Conservation (phyloP, 306 rosid species). For the Quercus bicolor region DNA sequence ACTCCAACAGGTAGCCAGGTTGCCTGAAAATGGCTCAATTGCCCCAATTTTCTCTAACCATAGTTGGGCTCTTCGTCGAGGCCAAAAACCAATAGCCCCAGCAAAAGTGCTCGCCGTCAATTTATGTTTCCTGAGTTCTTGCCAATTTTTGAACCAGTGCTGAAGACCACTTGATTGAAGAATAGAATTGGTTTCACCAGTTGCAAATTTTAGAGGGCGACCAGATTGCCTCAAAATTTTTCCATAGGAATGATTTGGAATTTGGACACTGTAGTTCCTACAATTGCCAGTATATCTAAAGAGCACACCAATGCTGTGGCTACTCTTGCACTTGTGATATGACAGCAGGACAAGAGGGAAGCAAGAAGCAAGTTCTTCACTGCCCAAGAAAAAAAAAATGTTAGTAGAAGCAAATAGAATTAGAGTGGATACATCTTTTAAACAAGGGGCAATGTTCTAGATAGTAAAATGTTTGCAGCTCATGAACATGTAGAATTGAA, state of each 20-base stretch:
- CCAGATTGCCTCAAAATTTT: neutral
- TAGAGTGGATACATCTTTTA: slow-evolving; percentile 3
- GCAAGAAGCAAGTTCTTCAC: slow-evolving; percentile 39
- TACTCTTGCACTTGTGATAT: slow-evolving; percentile 14
- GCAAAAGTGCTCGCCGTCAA: slow-evolving; percentile 88
- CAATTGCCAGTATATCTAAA: slow-evolving; percentile 23
- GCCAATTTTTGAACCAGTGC: slow-evolving; percentile 89
- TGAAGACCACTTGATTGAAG: slow-evolving; percentile 54
- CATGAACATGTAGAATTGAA: neutral
- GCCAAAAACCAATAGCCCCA: slow-evolving; percentile 74
- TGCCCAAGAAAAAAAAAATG: slow-evolving; percentile 28
- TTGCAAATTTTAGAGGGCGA: slow-evolving; percentile 29
- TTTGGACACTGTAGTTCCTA: slow-evolving; percentile 30
- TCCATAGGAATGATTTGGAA: slow-evolving; percentile 12
- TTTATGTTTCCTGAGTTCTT: slow-evolving; percentile 52
- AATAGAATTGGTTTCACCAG: slow-evolving; percentile 29
- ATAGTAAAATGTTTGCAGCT: neutral
- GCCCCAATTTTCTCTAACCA: slow-evolving; percentile 86
- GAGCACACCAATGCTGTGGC: slow-evolving; percentile 23
- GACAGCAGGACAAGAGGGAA: slow-evolving; percentile 20
- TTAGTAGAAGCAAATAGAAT: slow-evolving; percentile 14
- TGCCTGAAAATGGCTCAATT: slow-evolving; percentile 68
- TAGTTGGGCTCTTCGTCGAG: slow-evolving; percentile 50
- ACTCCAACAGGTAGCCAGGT: slow-evolving; percentile 82
- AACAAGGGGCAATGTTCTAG: neutral